Evolutionary conservation across 1,284 basidiomycete genomes (phyloP), one percentile per base, ranked within the genome.

Genomic region (Moesziomyces antarcticus): DNA sequence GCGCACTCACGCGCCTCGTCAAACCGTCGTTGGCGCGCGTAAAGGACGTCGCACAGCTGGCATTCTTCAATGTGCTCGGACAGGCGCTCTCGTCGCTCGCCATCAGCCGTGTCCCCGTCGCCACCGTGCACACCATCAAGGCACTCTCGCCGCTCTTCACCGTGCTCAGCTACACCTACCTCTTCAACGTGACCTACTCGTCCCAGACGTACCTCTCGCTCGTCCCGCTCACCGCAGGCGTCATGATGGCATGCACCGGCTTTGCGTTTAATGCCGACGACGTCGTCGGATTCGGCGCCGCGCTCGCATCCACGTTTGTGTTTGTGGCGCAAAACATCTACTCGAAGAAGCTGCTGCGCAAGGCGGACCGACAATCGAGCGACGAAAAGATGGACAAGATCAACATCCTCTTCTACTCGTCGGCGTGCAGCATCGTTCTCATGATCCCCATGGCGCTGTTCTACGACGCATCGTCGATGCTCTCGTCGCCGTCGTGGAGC

Each of bases 311-410:
- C 21, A 75, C 77, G 13, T 66, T 76, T 21, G 90, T 99, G 74
- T 98, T 99, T 83, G 97, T 99, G 52, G 93, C 92, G 65, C 95
- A 95, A 75, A 99, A 99, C 86, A 98, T 99, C 80, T 97, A 96
- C 85, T 97, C 96, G 88, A 99, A 99, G 86, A 98, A 97, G 87
- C 91, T 99, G 66, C 91, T 99, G 88, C 87, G 56, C 67, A 63
- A 71, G 18, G 56, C 50, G 10, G 56, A 66, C 5, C 54, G 61
- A 24, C 42, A 57, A 13, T 22, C 49, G 11, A 58, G 62, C 6
- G 37, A 57, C 50, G 51, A 62, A 53, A 94, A 94, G 83, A 88
- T 99, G 54, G 96, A 99, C 88, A 99, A 98, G 87, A 88, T 99
- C 82, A 98, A 98, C 86, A 88, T 99, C 27, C 87, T 99, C 24